These are phyloP conservation scores for Mycena sp. DNA, from an alignment of 1,284 basidiomycete genomes.

Conservation along the genomic window DNA sequence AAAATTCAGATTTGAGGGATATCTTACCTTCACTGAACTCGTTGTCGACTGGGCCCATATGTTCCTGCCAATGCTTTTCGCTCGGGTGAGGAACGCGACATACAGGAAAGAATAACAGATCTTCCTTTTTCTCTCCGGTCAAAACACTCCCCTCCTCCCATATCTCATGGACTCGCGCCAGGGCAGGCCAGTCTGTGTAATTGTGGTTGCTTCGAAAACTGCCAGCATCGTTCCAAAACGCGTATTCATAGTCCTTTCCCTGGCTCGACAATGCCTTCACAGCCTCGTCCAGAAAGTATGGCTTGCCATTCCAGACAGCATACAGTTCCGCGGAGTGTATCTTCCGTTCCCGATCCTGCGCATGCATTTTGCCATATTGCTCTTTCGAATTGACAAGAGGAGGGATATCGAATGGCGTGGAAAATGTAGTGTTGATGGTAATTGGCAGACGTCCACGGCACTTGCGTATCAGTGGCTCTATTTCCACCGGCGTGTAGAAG, in stretches of 20 bases:
- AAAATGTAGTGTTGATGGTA: constrained; percentile 55
- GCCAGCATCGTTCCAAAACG: constrained; percentile 64
- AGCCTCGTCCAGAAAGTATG: constrained; percentile 56
- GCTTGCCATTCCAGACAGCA: constrained; percentile 62
- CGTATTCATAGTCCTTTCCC: constrained; percentile 54
- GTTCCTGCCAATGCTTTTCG: constrained; percentile 48
- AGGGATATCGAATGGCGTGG: constrained; percentile 56
- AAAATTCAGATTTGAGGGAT: not conserved
- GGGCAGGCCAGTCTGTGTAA: constrained; percentile 56
- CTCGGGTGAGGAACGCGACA: constrained; percentile 19
- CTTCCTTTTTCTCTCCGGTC: constrained; percentile 39
- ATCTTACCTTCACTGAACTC: constrained; percentile 58
- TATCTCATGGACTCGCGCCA: constrained; percentile 48
- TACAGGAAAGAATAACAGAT: constrained; percentile 57
- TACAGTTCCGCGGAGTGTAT: constrained; percentile 57
- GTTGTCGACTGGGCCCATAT: constrained; percentile 56
- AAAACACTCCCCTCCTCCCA: constrained; percentile 37
- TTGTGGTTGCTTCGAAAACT: constrained; percentile 54
- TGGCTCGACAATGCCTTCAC: constrained; percentile 36
- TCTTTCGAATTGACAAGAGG: constrained; percentile 46
- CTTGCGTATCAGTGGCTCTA: constrained; percentile 45
- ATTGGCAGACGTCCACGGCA: constrained; percentile 45
- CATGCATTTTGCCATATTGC: constrained; percentile 51
- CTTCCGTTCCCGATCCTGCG: constrained; percentile 50
- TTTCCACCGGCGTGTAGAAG: constrained; percentile 56